Conservation (phyloP, 2,329 filamentous ascomycete species). For the Botrytis deweyae region DNA sequence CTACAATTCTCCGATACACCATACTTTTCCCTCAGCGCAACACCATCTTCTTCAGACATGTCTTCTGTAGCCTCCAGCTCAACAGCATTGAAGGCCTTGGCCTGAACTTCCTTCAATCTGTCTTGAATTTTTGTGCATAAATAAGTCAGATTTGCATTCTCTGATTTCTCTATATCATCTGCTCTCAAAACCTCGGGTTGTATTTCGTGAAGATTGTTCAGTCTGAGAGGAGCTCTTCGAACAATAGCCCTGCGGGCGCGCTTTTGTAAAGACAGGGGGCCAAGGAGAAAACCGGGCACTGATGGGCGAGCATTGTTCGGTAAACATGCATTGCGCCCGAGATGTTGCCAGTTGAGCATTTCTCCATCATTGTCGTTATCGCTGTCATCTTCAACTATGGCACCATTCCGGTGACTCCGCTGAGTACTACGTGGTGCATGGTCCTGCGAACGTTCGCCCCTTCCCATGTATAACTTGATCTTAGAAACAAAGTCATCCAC, state of each 20-base stretch:
- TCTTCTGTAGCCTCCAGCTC: constrained; percentile 46
- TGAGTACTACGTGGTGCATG: constrained; percentile 48
- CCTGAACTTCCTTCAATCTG: constrained; percentile 54
- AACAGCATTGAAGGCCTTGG: constrained; percentile 49
- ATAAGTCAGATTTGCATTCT: constrained; percentile 74
- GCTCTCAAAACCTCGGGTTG: constrained; percentile 75
- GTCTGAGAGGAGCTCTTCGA: constrained; percentile 65
- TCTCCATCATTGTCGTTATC: constrained; percentile 70
- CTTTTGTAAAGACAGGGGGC: constrained; percentile 86
- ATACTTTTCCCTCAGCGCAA: constrained; percentile 60
- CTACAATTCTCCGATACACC: constrained; percentile 67
- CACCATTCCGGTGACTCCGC: constrained; percentile 40
- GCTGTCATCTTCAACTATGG: constrained; percentile 52
- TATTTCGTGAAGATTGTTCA: constrained; percentile 66
- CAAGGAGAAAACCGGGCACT: constrained; percentile 79
- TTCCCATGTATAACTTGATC: constrained; percentile 81
- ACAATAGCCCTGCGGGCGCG: constrained; percentile 69
- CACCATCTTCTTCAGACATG: constrained; percentile 46
- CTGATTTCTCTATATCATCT: constrained; percentile 69
- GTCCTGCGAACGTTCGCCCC: constrained; percentile 55
- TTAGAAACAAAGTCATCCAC: constrained; percentile 90
- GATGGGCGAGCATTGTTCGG: constrained; percentile 72
- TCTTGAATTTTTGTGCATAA: constrained; percentile 74
- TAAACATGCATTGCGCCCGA: constrained; percentile 76
- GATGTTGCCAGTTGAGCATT: constrained; percentile 79